These are phyloP conservation scores for Cercophora newfieldiana DNA, from an alignment of 495 filamentous ascomycete species.

Conservation along the genomic window DNA sequence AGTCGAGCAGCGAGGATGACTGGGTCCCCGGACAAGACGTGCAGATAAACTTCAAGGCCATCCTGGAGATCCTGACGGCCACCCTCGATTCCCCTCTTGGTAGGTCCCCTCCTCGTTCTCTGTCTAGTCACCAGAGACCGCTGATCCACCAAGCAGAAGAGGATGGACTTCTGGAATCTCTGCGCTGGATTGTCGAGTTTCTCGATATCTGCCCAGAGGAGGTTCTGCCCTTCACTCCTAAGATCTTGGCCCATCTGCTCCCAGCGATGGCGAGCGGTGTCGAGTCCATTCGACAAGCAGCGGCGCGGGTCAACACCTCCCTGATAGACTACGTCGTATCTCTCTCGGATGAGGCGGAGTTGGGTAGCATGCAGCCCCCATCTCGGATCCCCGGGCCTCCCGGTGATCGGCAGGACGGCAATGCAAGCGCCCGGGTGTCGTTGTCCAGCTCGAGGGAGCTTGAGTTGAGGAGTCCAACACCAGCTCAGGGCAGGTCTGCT, in stretches of 20 bases:
- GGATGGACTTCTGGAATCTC: slow-evolving; percentile 83
- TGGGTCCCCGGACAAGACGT: slow-evolving; percentile 98
- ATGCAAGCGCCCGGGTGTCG: slow-evolving; percentile 51
- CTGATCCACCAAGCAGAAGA: slow-evolving; percentile 59
- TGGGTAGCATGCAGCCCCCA: slow-evolving; percentile 40
- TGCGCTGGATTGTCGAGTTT: slow-evolving; percentile 95
- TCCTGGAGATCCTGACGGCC: slow-evolving; percentile 86
- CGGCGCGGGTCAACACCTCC: slow-evolving; percentile 83
- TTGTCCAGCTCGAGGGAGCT: slow-evolving; percentile 55
- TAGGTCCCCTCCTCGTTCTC: slow-evolving; percentile 38
- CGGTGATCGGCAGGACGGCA: slow-evolving; percentile 58
- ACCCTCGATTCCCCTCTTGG: slow-evolving; percentile 84
- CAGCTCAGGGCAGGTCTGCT: slow-evolving; percentile 43
- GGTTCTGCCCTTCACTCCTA: slow-evolving; percentile 91
- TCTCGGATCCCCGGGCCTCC: slow-evolving; percentile 51
- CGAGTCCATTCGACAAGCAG: slow-evolving; percentile 84
- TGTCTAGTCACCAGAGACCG: slow-evolving; percentile 13
- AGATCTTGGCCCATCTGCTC: slow-evolving; percentile 85
- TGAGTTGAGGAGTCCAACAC: slow-evolving; percentile 57
- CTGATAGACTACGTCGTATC: slow-evolving; percentile 90
- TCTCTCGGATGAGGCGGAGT: slow-evolving; percentile 71
- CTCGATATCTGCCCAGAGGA: slow-evolving; percentile 97
- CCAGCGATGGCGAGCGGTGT: slow-evolving; percentile 92
- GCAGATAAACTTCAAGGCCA: slow-evolving; percentile 86
- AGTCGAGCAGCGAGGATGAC: slow-evolving; percentile 72